phyloP scores from a whole-genome alignment of 176 grass and related monocot genomes.

The Oryza officinalis region DNA sequence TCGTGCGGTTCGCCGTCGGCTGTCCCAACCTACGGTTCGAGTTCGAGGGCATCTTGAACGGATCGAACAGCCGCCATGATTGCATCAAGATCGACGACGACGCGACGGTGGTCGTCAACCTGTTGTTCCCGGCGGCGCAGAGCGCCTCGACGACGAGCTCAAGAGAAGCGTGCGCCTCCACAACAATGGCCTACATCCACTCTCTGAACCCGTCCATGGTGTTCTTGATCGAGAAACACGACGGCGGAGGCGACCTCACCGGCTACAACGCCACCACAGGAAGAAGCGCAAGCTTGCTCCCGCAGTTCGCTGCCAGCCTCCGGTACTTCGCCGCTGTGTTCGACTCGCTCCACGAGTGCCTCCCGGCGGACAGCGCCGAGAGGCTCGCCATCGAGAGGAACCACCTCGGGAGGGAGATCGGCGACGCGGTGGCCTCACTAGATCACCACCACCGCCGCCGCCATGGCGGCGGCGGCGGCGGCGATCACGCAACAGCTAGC shows the following conservation, averaged over 20 bases:
- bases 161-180: constrained; percentile 23
- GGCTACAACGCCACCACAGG: background rate
- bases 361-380: constrained; percentile 65
- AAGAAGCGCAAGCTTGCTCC: constrained; percentile 28
- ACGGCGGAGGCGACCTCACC: background rate
- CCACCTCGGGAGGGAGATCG: constrained; percentile 76
- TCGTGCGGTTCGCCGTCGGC: constrained; percentile 54
- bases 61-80: background rate
- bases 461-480: background rate
- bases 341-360: constrained; percentile 73
- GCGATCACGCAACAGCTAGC: background rate
- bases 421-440: constrained; percentile 21
- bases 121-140: constrained; percentile 53
- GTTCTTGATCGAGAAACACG: constrained; percentile 57
- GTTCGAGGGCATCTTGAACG: constrained; percentile 61
- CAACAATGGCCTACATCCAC: constrained; percentile 38
- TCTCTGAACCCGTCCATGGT: constrained; percentile 63
- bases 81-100: constrained; percentile 33
- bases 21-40: constrained; percentile 60
- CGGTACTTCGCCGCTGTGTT: constrained; percentile 72
- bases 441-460: background rate
- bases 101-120: constrained; percentile 68
- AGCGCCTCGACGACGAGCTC: constrained; percentile 22
- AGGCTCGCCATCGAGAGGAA: constrained; percentile 77
- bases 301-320: constrained; percentile 55